phyloP scores from a whole-genome alignment of 352 stramenopile species.

The Globisporangium carolinianum region DNA sequence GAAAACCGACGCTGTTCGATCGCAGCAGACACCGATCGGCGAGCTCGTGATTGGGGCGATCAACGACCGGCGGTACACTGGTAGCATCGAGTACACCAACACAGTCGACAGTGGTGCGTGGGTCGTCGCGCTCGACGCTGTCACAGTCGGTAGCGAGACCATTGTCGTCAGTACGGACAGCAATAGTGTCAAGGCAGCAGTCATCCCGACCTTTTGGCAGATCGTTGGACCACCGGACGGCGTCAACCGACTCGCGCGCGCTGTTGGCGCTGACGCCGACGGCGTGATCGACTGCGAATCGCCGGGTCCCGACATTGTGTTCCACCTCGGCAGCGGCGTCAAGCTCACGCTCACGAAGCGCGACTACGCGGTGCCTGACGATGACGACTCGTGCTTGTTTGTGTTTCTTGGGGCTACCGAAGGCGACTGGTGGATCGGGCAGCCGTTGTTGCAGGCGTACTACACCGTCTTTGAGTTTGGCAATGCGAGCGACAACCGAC shows the following conservation, averaged over 20 bases:
- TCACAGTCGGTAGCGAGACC: too few species aligned
- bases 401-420: not conserved
- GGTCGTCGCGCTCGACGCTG: too few species aligned
- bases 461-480: slow-evolving; percentile 9
- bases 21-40: not conserved
- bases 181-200: too few species aligned
- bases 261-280: not conserved
- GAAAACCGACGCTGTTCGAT: too few species aligned
- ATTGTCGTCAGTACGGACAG: too few species aligned
- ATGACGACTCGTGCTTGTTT: not conserved
- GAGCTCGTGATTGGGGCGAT: slow-evolving; percentile 18
- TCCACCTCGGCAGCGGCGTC: slow-evolving; percentile 58
- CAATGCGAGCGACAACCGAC: not conserved
- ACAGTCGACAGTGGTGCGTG: too few species aligned
- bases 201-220: too few species aligned
- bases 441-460: slow-evolving; percentile 7
- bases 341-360: slow-evolving; percentile 63
- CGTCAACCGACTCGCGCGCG: too few species aligned
- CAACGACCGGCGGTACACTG: slow-evolving; percentile 14
- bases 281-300: slow-evolving; percentile 61
- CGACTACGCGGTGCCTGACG: slow-evolving; percentile 26
- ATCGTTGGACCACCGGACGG: too few species aligned
- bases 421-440: not conserved
- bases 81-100: too few species aligned
- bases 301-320: slow-evolving; percentile 65